Evolutionary conservation across 179 eudicot genomes (phyloP).

Genomic region (Carnegiea gigantea): DNA sequence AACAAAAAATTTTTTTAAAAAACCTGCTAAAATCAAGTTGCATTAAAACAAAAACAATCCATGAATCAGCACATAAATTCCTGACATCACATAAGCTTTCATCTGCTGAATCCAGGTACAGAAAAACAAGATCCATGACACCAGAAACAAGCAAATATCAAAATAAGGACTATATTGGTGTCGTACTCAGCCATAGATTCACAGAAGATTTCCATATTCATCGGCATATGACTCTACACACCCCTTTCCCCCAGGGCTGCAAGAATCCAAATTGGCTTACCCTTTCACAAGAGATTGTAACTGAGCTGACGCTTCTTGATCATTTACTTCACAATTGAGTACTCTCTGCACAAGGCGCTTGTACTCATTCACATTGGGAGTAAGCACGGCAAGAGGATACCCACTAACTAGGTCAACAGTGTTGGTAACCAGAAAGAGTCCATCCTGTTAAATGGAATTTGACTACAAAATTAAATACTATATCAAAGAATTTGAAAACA

Average conservation of each 20-base stretch:
- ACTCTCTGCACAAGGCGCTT: conserved; percentile 93
- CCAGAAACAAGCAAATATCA: neutral
- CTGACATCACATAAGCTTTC: too few species aligned
- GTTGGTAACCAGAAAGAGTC: conserved; percentile 88
- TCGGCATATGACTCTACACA: too few species aligned
- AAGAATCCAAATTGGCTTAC: conserved; percentile 33
- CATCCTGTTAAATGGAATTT: conserved; percentile 57
- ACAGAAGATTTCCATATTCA: neutral
- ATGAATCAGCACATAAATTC: too few species aligned
- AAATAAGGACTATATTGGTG: neutral
- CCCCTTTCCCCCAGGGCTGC: neutral
- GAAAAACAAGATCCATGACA: too few species aligned
- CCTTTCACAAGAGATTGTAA: conserved; percentile 72
- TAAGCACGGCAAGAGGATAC: conserved; percentile 85
- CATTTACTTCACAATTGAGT: conserved; percentile 75
- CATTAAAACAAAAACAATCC: too few species aligned
- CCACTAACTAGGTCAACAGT: conserved; percentile 72
- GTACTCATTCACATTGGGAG: conserved; percentile 93
- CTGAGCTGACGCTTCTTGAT: conserved; percentile 61
- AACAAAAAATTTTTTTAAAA: too few species aligned
- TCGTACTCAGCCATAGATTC: neutral
- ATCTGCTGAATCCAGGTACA: too few species aligned
- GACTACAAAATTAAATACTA: conserved; percentile 3
- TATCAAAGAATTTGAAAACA: neutral
- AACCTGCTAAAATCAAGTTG: too few species aligned